A percentile compares a stretch with the other conserved stretches of the same genome.
Conservation (phyloP, 164 flowering plant species). For the Litsea cubeba region DNA sequence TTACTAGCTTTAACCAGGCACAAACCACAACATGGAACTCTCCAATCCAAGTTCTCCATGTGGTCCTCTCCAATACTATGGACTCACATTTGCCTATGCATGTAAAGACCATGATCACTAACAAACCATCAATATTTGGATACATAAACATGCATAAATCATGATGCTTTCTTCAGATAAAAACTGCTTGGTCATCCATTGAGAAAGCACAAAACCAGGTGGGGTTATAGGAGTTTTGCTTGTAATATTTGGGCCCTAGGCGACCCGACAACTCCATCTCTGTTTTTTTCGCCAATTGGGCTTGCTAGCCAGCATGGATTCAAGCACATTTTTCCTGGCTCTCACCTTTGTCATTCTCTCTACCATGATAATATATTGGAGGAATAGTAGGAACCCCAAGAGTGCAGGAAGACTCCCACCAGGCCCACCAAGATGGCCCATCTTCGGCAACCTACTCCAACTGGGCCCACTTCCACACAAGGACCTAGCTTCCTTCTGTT, state of each 20-base stretch:
- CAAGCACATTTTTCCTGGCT: slow-evolving; percentile 1
- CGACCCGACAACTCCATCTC: background rate
- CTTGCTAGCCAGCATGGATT: slow-evolving; percentile 15
- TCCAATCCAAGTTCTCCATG: background rate
- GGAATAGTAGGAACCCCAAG: background rate
- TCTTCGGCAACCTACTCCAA: slow-evolving; percentile 91
- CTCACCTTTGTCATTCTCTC: slow-evolving; percentile 12
- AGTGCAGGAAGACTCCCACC: slow-evolving; percentile 57
- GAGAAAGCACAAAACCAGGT: background rate
- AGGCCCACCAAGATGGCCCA: slow-evolving; percentile 85
- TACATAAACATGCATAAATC: background rate
- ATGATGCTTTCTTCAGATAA: background rate
- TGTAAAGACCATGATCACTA: slow-evolving; percentile 1
- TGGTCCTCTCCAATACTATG: background rate
- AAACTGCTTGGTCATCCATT: background rate
- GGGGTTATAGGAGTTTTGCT: background rate
- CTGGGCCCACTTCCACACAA: slow-evolving; percentile 71
- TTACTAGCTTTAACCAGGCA: background rate
- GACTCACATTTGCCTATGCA: background rate
- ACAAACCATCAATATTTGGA: background rate
- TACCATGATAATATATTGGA: background rate
- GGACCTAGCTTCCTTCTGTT: slow-evolving; percentile 62
- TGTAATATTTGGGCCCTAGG: background rate
- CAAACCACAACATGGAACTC: too few species aligned
- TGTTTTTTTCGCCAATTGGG: background rate